A percentile compares a stretch with the other conserved stretches of the same genome.
Evolutionary conservation across 371 early-diverging fungal species (phyloP).

Genomic region (Rhizopus sp.): DNA sequence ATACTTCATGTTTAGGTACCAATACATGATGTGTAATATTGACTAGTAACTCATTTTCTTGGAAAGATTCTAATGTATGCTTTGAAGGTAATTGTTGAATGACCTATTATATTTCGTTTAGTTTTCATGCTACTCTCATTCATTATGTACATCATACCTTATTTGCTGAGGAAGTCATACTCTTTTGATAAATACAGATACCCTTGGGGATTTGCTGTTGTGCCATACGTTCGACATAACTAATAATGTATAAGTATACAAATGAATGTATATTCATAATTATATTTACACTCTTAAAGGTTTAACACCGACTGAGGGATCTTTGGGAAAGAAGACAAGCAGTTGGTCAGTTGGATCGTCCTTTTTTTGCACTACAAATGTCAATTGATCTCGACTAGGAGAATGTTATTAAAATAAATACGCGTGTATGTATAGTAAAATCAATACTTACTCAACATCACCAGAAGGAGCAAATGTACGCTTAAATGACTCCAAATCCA

Average conservation of each 20-base stretch:
- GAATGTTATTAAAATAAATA: not conserved
- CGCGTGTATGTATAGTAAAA: not conserved
- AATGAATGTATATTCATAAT: not conserved
- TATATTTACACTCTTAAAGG: conserved; percentile 81
- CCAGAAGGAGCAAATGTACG: conserved; percentile 69
- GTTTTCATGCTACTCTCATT: not conserved
- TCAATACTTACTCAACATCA: conserved; percentile 73
- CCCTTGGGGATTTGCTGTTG: conserved; percentile 80
- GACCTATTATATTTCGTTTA: conserved; percentile 39
- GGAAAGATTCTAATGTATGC: conserved; percentile 92
- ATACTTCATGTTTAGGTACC: conserved; percentile 95
- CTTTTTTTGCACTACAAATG: conserved; percentile 85
- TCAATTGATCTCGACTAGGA: conserved; percentile 74
- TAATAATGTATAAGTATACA: conserved; percentile 23
- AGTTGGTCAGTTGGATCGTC: conserved; percentile 84
- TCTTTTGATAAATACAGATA: conserved; percentile 84
- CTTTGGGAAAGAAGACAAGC: conserved; percentile 92
- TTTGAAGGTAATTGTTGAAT: conserved; percentile 69
- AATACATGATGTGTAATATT: conserved; percentile 98
- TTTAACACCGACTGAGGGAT: conserved; percentile 88
- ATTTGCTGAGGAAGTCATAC: conserved; percentile 87
- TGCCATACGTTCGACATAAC: conserved; percentile 84
- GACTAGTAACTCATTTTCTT: conserved; percentile 94
- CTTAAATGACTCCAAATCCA: conserved; percentile 84
- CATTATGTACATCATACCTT: conserved; percentile 57